Percentiles rank a stretch among this genome's conserved stretches.
phyloP scores from a whole-genome alignment of 208 protist genomes.

The Acanthamoeba rhysodes region DNA sequence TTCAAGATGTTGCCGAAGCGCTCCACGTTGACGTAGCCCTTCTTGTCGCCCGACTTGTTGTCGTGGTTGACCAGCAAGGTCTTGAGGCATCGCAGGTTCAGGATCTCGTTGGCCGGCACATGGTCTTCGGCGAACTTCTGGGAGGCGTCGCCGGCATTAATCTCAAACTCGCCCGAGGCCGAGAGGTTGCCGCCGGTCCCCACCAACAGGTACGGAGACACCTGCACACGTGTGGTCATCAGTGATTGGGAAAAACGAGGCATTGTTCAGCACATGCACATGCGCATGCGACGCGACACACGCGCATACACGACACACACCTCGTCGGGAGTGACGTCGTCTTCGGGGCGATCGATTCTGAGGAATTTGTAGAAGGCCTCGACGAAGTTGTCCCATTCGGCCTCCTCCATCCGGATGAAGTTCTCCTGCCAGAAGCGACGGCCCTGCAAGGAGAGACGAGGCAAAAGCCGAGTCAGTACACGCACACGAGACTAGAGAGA shows the following conservation, averaged over 20 bases:
- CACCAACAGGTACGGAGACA: neutral
- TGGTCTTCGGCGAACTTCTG: neutral
- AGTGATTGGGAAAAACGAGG: neutral
- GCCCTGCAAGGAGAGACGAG: neutral
- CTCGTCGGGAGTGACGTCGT: neutral
- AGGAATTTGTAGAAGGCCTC: slow-evolving; percentile 81
- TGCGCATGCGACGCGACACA: no score
- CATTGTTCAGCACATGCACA: neutral
- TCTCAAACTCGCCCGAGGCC: neutral
- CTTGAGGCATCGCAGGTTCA: neutral
- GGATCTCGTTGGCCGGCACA: neutral
- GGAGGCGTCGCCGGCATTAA: neutral
- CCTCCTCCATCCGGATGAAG: slow-evolving; percentile 76
- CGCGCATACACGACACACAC: neutral
- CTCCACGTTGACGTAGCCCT: slow-evolving; percentile 74
- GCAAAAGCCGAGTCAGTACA: no score
- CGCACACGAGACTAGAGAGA: no score
- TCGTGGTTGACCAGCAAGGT: neutral
- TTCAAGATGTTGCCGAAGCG: slow-evolving; percentile 82
- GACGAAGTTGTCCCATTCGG: slow-evolving; percentile 81
- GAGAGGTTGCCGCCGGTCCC: neutral
- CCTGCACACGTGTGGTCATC: neutral
- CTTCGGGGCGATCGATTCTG: neutral
- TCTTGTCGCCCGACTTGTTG: neutral
- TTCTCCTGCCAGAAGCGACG: slow-evolving; percentile 78